These are phyloP conservation scores for Boletus subparvulus DNA, from an alignment of 768 basidiomycete species.

Conservation along the genomic window DNA sequence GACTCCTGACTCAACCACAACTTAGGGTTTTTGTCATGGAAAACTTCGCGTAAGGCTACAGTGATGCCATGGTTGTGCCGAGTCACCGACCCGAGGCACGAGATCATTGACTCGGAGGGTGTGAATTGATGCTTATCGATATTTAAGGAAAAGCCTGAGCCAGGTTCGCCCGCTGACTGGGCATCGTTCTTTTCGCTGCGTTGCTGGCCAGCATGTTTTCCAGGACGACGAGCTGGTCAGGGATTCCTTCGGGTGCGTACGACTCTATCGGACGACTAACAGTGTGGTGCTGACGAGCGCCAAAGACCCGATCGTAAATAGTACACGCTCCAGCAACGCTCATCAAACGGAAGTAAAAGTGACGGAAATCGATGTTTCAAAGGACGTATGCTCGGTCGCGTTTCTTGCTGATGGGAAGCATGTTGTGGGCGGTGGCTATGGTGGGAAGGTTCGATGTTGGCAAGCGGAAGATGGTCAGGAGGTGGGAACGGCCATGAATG, in stretches of 20 bases:
- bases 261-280: background rate
- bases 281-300: background rate
- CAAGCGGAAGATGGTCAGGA: constrained; percentile 1
- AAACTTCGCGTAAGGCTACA: too few species aligned
- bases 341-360: background rate
- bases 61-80: background rate
- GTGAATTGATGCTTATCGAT: background rate
- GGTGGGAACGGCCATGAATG: constrained; percentile 2
- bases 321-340: background rate
- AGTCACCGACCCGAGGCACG: background rate
- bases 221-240: background rate
- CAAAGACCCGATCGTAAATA: background rate
- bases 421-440: constrained; percentile 9
- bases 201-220: background rate
- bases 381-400: constrained; percentile 9
- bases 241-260: background rate
- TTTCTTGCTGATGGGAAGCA: constrained; percentile 7
- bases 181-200: background rate
- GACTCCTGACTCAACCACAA: too few species aligned
- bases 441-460: constrained; percentile 8
- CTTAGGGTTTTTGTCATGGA: too few species aligned
- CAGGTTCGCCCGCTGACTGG: background rate
- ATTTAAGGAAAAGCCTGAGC: background rate
- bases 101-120: background rate
- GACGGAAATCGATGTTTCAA: constrained; percentile 2